A percentile compares a stretch with the other conserved stretches of the same genome.
phyloP scores from a whole-genome alignment of 2,329 filamentous ascomycete species.

The Monosporascus ibericus region DNA sequence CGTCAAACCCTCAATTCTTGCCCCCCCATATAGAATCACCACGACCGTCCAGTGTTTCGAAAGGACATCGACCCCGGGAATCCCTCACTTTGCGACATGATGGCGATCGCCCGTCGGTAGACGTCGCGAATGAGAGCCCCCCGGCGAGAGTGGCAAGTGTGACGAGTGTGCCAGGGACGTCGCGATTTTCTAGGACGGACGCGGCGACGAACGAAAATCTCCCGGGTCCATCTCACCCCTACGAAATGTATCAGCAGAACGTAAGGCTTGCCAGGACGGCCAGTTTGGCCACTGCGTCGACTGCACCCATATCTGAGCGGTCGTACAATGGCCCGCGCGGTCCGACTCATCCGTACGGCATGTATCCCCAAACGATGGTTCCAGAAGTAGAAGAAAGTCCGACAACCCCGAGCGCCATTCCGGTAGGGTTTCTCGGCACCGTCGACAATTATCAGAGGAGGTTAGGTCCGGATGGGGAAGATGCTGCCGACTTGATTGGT shows the following conservation, averaged over 20 bases:
- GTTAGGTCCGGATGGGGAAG: constrained; percentile 74
- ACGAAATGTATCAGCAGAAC: constrained; percentile 76
- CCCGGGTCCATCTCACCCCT: constrained; percentile 74
- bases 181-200: constrained; percentile 39
- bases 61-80: constrained; percentile 43
- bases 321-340: constrained; percentile 56
- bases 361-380: constrained; percentile 78
- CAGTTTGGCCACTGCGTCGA: constrained; percentile 68
- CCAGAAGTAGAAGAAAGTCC: constrained; percentile 40
- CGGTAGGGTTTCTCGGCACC: constrained; percentile 69
- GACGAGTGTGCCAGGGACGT: constrained; percentile 31
- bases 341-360: constrained; percentile 77
- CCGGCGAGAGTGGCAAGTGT: constrained; percentile 24
- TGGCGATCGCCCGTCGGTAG: constrained; percentile 37
- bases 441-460: constrained; percentile 63
- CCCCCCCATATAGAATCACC: constrained; percentile 15
- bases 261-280: constrained; percentile 43
- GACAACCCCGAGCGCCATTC: constrained; percentile 40
- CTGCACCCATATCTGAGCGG: constrained; percentile 50
- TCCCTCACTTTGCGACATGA: constrained; percentile 48
- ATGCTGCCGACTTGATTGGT: constrained; percentile 79
- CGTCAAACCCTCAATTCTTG: constrained; percentile 12
- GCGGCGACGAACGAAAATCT: constrained; percentile 61
- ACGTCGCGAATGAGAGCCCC: constrained; percentile 11
- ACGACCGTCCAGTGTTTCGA: constrained; percentile 50